Evolutionary conservation across 371 early-diverging fungal species (phyloP).

Genomic region (Circinella minor): DNA sequence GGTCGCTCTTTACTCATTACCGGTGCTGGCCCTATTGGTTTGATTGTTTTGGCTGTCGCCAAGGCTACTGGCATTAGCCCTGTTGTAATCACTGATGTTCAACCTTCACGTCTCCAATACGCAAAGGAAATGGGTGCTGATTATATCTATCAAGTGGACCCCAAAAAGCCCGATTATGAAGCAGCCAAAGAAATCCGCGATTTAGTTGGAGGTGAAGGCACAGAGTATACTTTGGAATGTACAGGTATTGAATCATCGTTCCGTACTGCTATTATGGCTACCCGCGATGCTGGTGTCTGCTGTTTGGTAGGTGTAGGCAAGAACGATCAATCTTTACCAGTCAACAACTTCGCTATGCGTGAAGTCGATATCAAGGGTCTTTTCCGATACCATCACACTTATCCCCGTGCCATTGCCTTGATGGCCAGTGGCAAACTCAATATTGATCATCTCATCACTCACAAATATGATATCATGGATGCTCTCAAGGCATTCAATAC

Average conservation of each 20-base stretch:
- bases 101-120: conserved; percentile 42
- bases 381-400: conserved; percentile 51
- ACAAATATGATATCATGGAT: conserved; percentile 40
- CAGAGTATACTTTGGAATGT: conserved; percentile 36
- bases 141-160: conserved; percentile 34
- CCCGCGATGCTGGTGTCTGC: conserved; percentile 41
- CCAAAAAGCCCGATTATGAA: conserved; percentile 30
- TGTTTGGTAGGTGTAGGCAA: conserved; percentile 51
- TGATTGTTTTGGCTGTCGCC: conserved; percentile 46
- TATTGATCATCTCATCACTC: conserved; percentile 48
- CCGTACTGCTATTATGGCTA: conserved; percentile 38
- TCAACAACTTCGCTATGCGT: conserved; percentile 55
- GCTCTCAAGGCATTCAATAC: conserved; percentile 51
- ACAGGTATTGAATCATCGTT: conserved; percentile 53
- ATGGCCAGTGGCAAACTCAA: conserved; percentile 38
- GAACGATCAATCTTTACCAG: conserved; percentile 48
- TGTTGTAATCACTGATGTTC: conserved; percentile 46
- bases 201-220: conserved; percentile 34
- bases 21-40: conserved; percentile 51
- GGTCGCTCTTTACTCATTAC: conserved; percentile 47
- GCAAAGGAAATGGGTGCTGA: conserved; percentile 48
- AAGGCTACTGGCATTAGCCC: conserved; percentile 47
- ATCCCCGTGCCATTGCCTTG: conserved; percentile 47
- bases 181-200: conserved; percentile 26
- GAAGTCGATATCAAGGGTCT: conserved; percentile 51